Conservation (phyloP, 2,329 filamentous ascomycete species). For the Lasiodiplodia hormozganensis region DNA sequence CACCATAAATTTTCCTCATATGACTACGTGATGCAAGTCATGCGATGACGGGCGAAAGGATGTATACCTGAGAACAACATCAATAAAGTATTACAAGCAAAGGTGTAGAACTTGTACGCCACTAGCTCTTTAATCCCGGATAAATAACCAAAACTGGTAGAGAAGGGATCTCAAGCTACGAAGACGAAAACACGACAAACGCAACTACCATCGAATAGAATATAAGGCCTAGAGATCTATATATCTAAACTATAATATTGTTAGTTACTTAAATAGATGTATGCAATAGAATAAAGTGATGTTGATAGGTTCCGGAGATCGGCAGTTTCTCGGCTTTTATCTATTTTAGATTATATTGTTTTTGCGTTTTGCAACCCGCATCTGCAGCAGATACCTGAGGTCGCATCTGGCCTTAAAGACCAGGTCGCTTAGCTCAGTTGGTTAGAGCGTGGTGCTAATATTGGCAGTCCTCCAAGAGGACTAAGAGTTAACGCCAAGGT, state of each 20-base stretch:
- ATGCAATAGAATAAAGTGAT: too few relatives aligned
- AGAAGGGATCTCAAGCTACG: too few relatives aligned
- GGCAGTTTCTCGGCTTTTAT: too few relatives aligned
- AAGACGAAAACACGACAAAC: too few relatives aligned
- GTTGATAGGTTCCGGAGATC: accelerated
- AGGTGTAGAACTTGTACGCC: not conserved
- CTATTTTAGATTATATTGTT: not conserved
- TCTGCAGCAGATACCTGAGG: not conserved
- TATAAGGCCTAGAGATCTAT: too few relatives aligned
- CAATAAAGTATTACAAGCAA: not conserved
- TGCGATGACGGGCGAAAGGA: conserved; percentile 1
- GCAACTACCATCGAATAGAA: too few relatives aligned
- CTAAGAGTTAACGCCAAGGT: conserved; percentile 17
- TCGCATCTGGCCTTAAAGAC: not conserved
- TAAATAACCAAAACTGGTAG: not conserved
- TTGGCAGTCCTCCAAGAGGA: not conserved
- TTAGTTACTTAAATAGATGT: too few relatives aligned
- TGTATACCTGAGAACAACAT: not conserved
- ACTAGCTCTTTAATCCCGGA: not conserved
- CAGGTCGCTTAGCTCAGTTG: conserved; percentile 31
- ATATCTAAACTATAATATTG: too few relatives aligned
- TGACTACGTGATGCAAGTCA: not conserved
- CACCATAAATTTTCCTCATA: not conserved
- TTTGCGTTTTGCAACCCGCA: not conserved
- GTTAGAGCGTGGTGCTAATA: conserved; percentile 30